Percentiles rank a stretch among this genome's conserved stretches.
Evolutionary conservation across 345 rosid genomes (phyloP).

Genomic region (Angophora floribunda): DNA sequence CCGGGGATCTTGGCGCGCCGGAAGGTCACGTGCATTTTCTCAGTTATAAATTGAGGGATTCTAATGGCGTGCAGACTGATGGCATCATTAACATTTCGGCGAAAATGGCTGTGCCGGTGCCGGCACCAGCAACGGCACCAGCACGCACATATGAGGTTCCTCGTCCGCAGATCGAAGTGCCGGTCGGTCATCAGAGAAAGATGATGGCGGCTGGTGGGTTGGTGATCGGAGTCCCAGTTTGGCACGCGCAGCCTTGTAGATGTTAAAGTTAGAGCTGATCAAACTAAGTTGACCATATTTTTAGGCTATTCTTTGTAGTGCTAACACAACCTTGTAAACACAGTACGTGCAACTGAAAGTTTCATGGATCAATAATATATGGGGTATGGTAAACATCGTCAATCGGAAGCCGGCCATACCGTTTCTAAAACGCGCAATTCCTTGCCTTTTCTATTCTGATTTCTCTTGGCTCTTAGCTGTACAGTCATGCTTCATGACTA

Average conservation of each 20-base stretch:
- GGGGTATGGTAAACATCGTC: no score
- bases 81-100: constrained; percentile 61
- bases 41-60: constrained; percentile 61
- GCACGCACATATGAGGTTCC: neutral
- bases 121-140: neutral
- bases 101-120: constrained; percentile 19
- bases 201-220: constrained; percentile 2
- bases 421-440: neutral
- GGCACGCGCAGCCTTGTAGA: constrained; percentile 7
- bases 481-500: neutral
- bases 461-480: neutral
- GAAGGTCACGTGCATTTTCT: constrained; percentile 41
- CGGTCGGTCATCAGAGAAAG: neutral
- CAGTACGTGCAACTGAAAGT: neutral
- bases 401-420: no score
- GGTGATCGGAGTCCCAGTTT: constrained; percentile 39
- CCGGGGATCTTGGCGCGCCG: constrained; percentile 32
- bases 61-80: constrained; percentile 16
- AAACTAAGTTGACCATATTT: neutral
- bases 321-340: neutral
- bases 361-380: neutral
- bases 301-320: neutral
- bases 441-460: neutral
- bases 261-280: neutral
- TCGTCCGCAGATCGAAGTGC: neutral